These are phyloP conservation scores for Pulveroboletus sp. DNA, from an alignment of 768 basidiomycete species.

Conservation along the genomic window DNA sequence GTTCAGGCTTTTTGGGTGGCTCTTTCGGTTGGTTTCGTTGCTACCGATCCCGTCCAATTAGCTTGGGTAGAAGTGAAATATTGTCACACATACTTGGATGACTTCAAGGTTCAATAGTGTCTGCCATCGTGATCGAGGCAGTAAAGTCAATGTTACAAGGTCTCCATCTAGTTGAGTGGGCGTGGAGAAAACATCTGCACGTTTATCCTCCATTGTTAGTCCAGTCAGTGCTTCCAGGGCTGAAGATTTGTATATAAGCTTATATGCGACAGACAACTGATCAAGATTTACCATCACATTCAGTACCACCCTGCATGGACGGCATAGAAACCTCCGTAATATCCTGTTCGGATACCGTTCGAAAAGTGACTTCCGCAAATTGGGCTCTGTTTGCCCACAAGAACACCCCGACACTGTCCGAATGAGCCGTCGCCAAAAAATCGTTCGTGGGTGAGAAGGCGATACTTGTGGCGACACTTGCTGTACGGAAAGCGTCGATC, in stretches of 20 bases:
- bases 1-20: conserved; percentile 89
- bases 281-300: conserved; percentile 67
- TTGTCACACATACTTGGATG: conserved; percentile 62
- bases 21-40: conserved; percentile 97
- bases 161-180: conserved; percentile 88
- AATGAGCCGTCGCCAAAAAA: conserved; percentile 92
- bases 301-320: conserved; percentile 74
- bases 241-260: conserved; percentile 28
- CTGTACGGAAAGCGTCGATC: conserved; percentile 87
- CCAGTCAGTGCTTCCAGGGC: conserved; percentile 71
- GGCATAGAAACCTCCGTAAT: conserved; percentile 69
- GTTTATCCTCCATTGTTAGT: conserved; percentile 56
- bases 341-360: conserved; percentile 73
- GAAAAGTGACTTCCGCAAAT: conserved; percentile 80
- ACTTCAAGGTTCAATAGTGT: conserved; percentile 94
- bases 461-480: conserved; percentile 83
- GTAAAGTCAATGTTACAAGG: conserved; percentile 86
- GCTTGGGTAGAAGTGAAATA: neutral
- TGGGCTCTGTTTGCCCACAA: conserved; percentile 99
- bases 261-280: neutral
- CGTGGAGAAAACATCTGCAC: conserved; percentile 69
- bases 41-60: conserved; percentile 34
- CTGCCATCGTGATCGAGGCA: conserved; percentile 94
- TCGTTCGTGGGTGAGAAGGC: conserved; percentile 94
- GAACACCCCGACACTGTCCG: conserved; percentile 90